These are phyloP conservation scores for Plasmodium inui DNA, from an alignment of 169 alveolate genomes.

Conservation along the genomic window DNA sequence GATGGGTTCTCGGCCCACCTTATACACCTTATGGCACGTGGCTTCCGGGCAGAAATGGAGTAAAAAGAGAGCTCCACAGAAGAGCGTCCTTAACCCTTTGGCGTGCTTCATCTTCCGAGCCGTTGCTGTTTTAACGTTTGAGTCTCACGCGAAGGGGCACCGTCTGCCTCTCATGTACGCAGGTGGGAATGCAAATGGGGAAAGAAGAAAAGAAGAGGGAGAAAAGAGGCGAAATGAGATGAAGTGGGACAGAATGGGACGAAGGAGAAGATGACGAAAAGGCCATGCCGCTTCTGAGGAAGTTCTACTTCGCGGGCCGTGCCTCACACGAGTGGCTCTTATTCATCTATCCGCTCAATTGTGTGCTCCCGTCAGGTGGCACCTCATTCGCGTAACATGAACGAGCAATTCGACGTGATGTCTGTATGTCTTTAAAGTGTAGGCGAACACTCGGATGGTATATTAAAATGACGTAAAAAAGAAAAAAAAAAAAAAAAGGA, in stretches of 20 bases:
- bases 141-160: too few species aligned
- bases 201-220: too few species aligned
- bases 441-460: neutral
- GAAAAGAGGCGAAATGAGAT: too few species aligned
- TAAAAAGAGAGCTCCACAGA: conserved; percentile 4
- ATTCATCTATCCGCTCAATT: neutral
- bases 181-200: too few species aligned
- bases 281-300: too few species aligned
- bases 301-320: neutral
- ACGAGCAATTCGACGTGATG: neutral
- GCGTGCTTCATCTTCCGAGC: neutral
- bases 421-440: neutral
- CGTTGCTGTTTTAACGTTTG: neutral
- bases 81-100: neutral
- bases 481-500: neutral
- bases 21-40: conserved; percentile 8
- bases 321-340: neutral
- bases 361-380: neutral
- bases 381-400: neutral
- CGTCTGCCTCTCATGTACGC: too few species aligned
- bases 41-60: conserved; percentile 2
- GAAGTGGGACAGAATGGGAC: too few species aligned
- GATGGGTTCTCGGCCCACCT: conserved; percentile 10
- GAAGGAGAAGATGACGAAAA: too few species aligned
- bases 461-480: neutral